Evolutionary conservation across 345 rosid species (phyloP).

Genomic region (Eutrema yunnanense): DNA sequence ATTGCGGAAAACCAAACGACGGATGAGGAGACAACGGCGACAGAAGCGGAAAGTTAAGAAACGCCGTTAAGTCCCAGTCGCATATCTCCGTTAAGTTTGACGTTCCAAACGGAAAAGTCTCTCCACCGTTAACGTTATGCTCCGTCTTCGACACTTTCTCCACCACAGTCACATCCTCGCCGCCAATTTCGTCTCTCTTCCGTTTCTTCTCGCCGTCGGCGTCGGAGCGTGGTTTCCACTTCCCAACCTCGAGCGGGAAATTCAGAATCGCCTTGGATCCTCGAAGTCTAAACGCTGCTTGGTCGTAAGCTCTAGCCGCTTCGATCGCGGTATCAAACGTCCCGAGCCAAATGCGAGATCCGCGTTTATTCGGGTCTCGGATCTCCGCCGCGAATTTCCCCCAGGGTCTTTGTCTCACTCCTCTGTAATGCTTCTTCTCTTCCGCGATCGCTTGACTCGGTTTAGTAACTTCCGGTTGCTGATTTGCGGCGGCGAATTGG

Average conservation of each 20-base stretch:
- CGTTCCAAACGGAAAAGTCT: conserved; percentile 34
- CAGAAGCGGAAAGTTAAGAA: conserved; percentile 40
- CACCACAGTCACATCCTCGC: not conserved
- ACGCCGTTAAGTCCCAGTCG: conserved; percentile 40
- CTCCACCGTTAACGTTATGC: not conserved
- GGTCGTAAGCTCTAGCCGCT: conserved; percentile 86
- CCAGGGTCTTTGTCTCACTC: conserved; percentile 90
- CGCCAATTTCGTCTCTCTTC: conserved; percentile 23
- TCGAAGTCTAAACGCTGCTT: conserved; percentile 73
- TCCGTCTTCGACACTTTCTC: conserved; percentile 34
- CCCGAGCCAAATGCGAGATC: conserved; percentile 83
- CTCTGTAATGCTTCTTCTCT: conserved; percentile 63
- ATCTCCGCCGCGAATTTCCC: conserved; percentile 97
- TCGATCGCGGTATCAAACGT: conserved; percentile 64
- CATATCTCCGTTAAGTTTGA: conserved; percentile 34
- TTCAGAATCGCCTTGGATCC: conserved; percentile 82
- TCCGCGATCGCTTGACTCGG: not conserved
- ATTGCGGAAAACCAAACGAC: conserved; percentile 17
- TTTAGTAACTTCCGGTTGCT: conserved; percentile 17
- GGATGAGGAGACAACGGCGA: conserved; percentile 58
- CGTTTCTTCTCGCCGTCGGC: conserved; percentile 42
- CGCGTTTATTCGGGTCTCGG: conserved; percentile 70
- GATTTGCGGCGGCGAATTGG: conserved; percentile 25
- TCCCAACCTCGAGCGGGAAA: conserved; percentile 83
- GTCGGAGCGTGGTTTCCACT: conserved; percentile 24